Evolutionary conservation across 2,329 filamentous ascomycete genomes (phyloP).

Genomic region (Aspergillus sp.): DNA sequence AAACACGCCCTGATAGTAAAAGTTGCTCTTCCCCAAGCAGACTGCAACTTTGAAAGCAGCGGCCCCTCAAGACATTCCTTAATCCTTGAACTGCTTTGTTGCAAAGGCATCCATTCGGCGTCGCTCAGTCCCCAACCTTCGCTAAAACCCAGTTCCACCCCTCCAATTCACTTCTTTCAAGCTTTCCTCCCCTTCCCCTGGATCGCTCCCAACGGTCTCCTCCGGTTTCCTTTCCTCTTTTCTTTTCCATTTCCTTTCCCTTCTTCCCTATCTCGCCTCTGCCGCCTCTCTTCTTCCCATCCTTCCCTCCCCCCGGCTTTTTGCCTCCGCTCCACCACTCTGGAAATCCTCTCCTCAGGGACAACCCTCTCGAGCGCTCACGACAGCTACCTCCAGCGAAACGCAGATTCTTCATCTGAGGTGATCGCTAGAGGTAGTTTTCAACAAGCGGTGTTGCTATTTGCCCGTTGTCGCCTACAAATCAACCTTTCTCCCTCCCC

Average conservation of each 20-base stretch:
- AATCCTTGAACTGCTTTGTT: slow-evolving; percentile 22
- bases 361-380: slow-evolving; percentile 22
- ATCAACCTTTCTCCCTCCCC: neutral
- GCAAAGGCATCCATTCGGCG: slow-evolving; percentile 13
- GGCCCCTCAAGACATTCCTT: slow-evolving; percentile 14
- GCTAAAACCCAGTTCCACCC: slow-evolving; percentile 17
- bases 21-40: neutral
- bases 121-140: slow-evolving; percentile 18
- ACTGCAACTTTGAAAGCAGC: neutral
- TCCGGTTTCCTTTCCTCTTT: slow-evolving; percentile 9
- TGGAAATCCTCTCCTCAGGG: slow-evolving; percentile 16
- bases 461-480: neutral
- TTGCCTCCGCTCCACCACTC: slow-evolving; percentile 8
- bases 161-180: slow-evolving; percentile 13
- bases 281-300: slow-evolving; percentile 10
- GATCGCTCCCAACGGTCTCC: slow-evolving; percentile 13
- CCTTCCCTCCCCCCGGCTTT: slow-evolving; percentile 6
- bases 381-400: slow-evolving; percentile 39
- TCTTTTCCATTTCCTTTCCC: slow-evolving; percentile 8
- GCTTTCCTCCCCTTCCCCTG: slow-evolving; percentile 10
- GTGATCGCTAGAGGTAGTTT: slow-evolving; percentile 40
- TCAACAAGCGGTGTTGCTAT: slow-evolving; percentile 11
- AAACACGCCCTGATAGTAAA: neutral
- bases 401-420: slow-evolving; percentile 38
- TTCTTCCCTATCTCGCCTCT: slow-evolving; percentile 9